Conservation (phyloP, 805 yeast species). For the Yamadazyma philogaea region DNA sequence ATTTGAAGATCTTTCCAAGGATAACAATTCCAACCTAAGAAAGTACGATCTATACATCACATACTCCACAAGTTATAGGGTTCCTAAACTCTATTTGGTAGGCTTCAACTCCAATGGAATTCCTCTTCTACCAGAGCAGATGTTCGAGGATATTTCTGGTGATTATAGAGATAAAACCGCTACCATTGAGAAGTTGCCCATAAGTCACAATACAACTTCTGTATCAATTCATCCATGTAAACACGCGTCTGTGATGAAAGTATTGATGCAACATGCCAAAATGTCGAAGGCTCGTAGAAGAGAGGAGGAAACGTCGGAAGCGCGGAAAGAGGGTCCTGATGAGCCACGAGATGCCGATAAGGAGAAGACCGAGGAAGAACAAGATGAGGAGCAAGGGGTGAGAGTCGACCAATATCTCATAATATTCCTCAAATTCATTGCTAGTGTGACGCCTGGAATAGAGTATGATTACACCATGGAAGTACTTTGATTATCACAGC, state of each 20-base stretch:
- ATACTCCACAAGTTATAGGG: constrained; percentile 92
- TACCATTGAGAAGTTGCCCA: constrained; percentile 91
- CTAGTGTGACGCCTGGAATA: constrained; percentile 96
- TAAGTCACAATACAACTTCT: constrained; percentile 66
- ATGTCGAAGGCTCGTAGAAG: constrained; percentile 28
- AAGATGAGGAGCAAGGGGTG: constrained; percentile 38
- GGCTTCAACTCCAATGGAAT: constrained; percentile 83
- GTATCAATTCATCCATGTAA: constrained; percentile 96
- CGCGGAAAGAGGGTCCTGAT: constrained; percentile 25
- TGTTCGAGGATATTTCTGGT: constrained; percentile 91
- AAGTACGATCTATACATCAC: constrained; percentile 87
- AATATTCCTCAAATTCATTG: constrained; percentile 87
- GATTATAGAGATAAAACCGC: constrained; percentile 96
- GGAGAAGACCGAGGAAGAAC: constrained; percentile 13
- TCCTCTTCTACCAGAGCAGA: constrained; percentile 80
- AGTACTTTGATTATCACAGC: constrained; percentile 58
- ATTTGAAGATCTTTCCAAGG: constrained; percentile 23
- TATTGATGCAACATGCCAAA: constrained; percentile 70
- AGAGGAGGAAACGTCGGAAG: constrained; percentile 12
- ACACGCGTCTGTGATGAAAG: constrained; percentile 92
- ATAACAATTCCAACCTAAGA: constrained; percentile 44
- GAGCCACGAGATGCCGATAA: constrained; percentile 11
- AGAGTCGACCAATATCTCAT: constrained; percentile 90
- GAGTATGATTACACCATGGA: constrained; percentile 99
- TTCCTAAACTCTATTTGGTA: constrained; percentile 88